Evolutionary conservation across 108 stramenopile species (phyloP), one percentile per base, ranked within the genome.

Genomic region (Schizochytrium sp.): DNA sequence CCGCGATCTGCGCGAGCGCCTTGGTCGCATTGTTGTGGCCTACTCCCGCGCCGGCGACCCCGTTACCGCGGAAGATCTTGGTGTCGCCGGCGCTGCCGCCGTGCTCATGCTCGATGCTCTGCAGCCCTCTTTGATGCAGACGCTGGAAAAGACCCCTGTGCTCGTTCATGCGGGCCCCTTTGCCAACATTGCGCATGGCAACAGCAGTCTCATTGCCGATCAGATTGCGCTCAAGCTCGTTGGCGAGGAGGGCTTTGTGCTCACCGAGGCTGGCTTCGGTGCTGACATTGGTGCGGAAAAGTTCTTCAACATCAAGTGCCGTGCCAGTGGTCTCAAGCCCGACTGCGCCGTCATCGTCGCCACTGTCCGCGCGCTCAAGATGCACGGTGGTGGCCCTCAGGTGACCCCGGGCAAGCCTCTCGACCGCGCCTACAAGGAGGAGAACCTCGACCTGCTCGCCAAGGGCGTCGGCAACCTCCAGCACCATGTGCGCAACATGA

Each of bases 281-380:
- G 96, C 98, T 10, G 97, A 99, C 90, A 98, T 99, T 92, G 98
- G 98, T 43, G 96, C 96, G 96, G 98, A 98, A 88, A 99, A 99
- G 91, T 98, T 98, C 92, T 98, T 98, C 96, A 98, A 99, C 93
- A 98, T 99, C 91, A 99, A 99, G 93, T 98, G 98, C 90, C 93
- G 99, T 4, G 93, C 93, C 89, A 94, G 93, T 47, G 97, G 96
- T 4, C 91, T 98, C 14, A 95, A 94, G 91, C 99, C 99, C 0
- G 95, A 96, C 76, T 97, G 95, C 71, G 98, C 96, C 5, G 98
- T 99, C 72, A 95, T 99, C 83, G 99, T 99, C 5, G 99, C 99
- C 34, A 99, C 99, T 23, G 96, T 99, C 44, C 97, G 99, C 5
- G 99, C 99, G 23, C 91, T 99, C 58, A 99, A 99, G 92, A 98